A percentile compares a stretch with the other conserved stretches of the same genome.
These are phyloP conservation scores for Neophaeococcomyces aloes DNA, from an alignment of 2,329 filamentous ascomycete species.

Conservation along the genomic window DNA sequence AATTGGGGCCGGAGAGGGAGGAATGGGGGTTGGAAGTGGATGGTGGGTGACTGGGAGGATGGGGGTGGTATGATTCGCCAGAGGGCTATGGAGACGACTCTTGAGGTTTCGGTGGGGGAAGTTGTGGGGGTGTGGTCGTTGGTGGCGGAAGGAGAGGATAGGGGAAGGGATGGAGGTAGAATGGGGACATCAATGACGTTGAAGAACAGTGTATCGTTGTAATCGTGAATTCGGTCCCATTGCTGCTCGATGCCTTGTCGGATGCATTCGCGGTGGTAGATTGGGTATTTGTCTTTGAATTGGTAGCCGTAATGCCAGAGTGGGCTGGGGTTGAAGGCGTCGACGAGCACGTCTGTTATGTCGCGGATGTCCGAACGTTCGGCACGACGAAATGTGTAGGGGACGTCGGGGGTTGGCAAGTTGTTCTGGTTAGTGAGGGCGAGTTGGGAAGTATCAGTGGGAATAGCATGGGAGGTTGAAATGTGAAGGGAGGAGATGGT, in stretches of 20 bases:
- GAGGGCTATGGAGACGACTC: conserved; percentile 1
- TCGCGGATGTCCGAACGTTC: conserved; percentile 3
- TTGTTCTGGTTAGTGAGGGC: not conserved
- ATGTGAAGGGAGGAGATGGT: no score
- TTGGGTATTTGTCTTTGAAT: not conserved
- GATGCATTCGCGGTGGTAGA: conserved; percentile 3
- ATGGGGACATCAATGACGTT: conserved; percentile 4
- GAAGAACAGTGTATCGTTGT: not conserved
- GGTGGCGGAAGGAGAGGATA: no score
- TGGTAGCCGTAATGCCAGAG: not conserved
- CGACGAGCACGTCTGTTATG: conserved; percentile 2
- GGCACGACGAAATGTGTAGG: not conserved
- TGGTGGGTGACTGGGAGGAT: not conserved
- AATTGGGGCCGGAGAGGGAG: not conserved
- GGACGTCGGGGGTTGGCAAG: not conserved
- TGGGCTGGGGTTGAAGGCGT: not conserved
- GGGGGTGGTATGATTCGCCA: not conserved
- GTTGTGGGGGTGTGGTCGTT: no score
- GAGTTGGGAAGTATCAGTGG: no score
- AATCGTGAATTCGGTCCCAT: not conserved
- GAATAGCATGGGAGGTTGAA: no score
- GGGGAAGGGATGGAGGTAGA: no score
- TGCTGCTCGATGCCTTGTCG: not conserved
- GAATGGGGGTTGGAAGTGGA: not conserved
- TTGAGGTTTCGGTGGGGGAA: not conserved